Percentiles rank a stretch among this genome's conserved stretches.
These are phyloP conservation scores for Annulohypoxylon nitens DNA, from an alignment of 495 filamentous ascomycete species.

Conservation along the genomic window DNA sequence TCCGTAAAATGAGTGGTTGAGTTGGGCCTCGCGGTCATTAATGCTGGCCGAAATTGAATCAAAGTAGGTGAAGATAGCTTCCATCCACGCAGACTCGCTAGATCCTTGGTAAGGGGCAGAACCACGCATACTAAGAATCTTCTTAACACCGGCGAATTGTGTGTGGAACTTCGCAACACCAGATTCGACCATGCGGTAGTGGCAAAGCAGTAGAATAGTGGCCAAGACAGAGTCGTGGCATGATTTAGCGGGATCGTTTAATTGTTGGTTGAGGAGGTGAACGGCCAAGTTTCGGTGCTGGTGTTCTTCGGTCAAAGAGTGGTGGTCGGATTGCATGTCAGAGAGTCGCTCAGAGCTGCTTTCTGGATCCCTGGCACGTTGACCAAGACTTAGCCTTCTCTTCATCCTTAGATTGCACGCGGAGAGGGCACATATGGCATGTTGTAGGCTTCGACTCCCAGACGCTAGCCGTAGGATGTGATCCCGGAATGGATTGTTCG, in stretches of 20 bases:
- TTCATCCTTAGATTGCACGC: slow-evolving; percentile 84
- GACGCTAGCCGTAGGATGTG: slow-evolving; percentile 85
- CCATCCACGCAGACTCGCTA: slow-evolving; percentile 83
- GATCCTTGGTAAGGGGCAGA: slow-evolving; percentile 75
- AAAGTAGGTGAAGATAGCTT: slow-evolving; percentile 95
- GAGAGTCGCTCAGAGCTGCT: slow-evolving; percentile 50
- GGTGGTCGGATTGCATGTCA: slow-evolving; percentile 60
- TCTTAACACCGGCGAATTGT: slow-evolving; percentile 94
- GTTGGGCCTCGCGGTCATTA: slow-evolving; percentile 91
- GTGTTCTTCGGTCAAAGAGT: slow-evolving; percentile 77
- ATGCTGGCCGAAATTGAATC: slow-evolving; percentile 94
- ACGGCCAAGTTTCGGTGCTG: slow-evolving; percentile 86
- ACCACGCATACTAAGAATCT: slow-evolving; percentile 85
- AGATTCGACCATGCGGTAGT: slow-evolving; percentile 94
- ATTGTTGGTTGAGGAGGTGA: slow-evolving; percentile 82
- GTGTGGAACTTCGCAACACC: slow-evolving; percentile 93
- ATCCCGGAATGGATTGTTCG: slow-evolving; percentile 84
- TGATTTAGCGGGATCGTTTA: slow-evolving; percentile 78
- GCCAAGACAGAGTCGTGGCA: slow-evolving; percentile 89
- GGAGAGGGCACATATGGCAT: slow-evolving; percentile 90
- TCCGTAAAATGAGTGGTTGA: slow-evolving; percentile 73
- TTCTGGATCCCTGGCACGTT: slow-evolving; percentile 59
- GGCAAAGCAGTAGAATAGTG: slow-evolving; percentile 87
- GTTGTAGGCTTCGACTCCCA: slow-evolving; percentile 83
- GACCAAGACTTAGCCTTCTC: slow-evolving; percentile 66